Evolutionary conservation across 148 eudicot genomes (phyloP).

Genomic region (Diospyros lotus): DNA sequence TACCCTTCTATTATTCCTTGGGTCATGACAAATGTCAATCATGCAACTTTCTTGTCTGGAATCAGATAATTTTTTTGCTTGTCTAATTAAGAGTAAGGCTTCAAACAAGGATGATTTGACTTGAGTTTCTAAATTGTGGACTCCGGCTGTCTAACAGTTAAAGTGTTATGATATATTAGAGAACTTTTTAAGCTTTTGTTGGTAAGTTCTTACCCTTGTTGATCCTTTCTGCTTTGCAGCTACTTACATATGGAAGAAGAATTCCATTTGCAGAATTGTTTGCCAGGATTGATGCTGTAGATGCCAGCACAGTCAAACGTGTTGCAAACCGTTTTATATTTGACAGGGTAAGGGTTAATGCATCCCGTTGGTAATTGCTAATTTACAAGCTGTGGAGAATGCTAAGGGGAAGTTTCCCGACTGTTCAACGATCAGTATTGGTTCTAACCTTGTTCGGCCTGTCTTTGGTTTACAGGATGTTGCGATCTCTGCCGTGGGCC

Average conservation of each 20-base stretch:
- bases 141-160: background rate
- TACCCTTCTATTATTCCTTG: too few species aligned
- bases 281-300: slow-evolving; percentile 91
- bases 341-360: slow-evolving; percentile 52
- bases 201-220: background rate
- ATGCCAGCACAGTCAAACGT: slow-evolving; percentile 78
- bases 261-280: slow-evolving; percentile 77
- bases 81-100: background rate
- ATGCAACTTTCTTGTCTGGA: too few species aligned
- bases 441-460: background rate
- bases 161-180: too few species aligned
- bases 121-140: background rate
- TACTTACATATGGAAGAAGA: slow-evolving; percentile 91
- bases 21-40: too few species aligned
- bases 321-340: slow-evolving; percentile 82
- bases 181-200: too few species aligned
- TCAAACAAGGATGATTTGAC: background rate
- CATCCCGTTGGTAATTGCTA: background rate
- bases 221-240: slow-evolving; percentile 38
- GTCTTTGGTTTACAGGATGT: slow-evolving; percentile 45
- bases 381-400: background rate
- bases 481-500: slow-evolving; percentile 76
- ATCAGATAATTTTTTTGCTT: background rate
- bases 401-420: too few species aligned
- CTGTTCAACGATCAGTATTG: background rate